Evolutionary conservation across 139 green algal genomes (phyloP).

Genomic region (Pleodorina starrii): DNA sequence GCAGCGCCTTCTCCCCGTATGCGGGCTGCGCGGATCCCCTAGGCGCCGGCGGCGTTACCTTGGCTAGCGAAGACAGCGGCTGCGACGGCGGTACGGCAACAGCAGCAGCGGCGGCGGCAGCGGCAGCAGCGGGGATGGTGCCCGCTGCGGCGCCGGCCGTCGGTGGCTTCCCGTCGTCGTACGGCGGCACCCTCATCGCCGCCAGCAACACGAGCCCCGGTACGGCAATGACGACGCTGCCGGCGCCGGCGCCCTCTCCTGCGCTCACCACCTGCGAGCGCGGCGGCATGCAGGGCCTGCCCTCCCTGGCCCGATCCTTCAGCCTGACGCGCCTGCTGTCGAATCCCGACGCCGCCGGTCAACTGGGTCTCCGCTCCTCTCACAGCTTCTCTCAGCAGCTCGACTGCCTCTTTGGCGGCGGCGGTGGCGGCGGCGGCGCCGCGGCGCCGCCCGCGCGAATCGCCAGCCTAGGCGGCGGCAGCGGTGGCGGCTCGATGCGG

Average conservation of each 20-base stretch:
- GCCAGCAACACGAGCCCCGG: not conserved
- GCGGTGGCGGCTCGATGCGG: conserved; percentile 6
- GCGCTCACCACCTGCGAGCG: not conserved
- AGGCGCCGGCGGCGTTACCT: not conserved
- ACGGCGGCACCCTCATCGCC: not conserved
- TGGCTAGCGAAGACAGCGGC: not conserved
- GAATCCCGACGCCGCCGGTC: not conserved
- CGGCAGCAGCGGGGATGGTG: no score
- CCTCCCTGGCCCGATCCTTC: conserved; percentile 16
- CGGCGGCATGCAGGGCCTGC: not conserved
- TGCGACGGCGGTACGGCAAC: not conserved
- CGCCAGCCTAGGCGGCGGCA: not conserved
- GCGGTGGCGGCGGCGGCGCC: not conserved
- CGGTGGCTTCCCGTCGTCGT: not conserved
- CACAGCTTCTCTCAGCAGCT: conserved; percentile 1
- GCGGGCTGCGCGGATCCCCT: not conserved
- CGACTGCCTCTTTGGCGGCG: not conserved
- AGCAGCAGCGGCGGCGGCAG: not conserved
- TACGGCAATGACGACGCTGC: not conserved
- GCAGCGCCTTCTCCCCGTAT: conserved; percentile 16
- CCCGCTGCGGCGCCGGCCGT: not conserved
- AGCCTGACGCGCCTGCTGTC: conserved; percentile 20
- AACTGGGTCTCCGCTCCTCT: not conserved
- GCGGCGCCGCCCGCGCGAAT: no score
- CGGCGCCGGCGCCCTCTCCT: not conserved